These are phyloP conservation scores for Plasmodium gaboni DNA, from an alignment of 169 alveolate genomes.

Conservation along the genomic window DNA sequence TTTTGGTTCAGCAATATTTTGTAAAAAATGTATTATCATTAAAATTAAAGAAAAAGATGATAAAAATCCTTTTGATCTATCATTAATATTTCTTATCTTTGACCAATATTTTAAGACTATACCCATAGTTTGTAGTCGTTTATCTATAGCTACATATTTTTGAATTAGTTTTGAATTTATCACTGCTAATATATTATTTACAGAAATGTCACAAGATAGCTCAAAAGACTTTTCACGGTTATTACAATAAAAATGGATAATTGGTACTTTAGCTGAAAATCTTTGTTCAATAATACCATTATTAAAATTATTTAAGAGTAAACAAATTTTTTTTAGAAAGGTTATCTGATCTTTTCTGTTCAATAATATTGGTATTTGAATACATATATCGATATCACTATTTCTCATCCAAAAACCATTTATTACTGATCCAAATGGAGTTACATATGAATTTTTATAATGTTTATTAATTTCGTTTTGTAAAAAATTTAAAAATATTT, in stretches of 20 bases:
- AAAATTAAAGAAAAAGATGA: conserved; percentile 87
- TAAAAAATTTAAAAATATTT: conserved; percentile 38
- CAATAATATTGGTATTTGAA: conserved; percentile 83
- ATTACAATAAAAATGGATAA: conserved; percentile 82
- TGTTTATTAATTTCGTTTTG: conserved; percentile 75
- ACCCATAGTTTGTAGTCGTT: conserved; percentile 83
- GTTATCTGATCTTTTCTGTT: conserved; percentile 82
- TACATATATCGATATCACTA: conserved; percentile 86
- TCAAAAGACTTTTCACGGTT: conserved; percentile 30
- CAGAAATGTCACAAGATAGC: conserved; percentile 84
- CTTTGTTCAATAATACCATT: conserved; percentile 83
- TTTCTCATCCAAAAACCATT: conserved; percentile 87
- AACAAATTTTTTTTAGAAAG: conserved; percentile 80
- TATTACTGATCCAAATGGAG: conserved; percentile 83
- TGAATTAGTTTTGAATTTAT: conserved; percentile 84
- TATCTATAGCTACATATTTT: conserved; percentile 85
- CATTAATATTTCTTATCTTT: conserved; percentile 82
- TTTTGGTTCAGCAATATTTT: conserved; percentile 82
- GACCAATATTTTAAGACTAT: conserved; percentile 89
- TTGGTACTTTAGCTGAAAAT: conserved; percentile 88
- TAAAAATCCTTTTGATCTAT: conserved; percentile 86
- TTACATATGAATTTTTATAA: conserved; percentile 67
- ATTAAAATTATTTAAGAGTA: conserved; percentile 79
- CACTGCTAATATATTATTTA: conserved; percentile 86
- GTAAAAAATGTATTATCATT: conserved; percentile 88